These are phyloP conservation scores for Zanthoxylum bungeanum DNA, from an alignment of 345 rosid species.

Conservation along the genomic window DNA sequence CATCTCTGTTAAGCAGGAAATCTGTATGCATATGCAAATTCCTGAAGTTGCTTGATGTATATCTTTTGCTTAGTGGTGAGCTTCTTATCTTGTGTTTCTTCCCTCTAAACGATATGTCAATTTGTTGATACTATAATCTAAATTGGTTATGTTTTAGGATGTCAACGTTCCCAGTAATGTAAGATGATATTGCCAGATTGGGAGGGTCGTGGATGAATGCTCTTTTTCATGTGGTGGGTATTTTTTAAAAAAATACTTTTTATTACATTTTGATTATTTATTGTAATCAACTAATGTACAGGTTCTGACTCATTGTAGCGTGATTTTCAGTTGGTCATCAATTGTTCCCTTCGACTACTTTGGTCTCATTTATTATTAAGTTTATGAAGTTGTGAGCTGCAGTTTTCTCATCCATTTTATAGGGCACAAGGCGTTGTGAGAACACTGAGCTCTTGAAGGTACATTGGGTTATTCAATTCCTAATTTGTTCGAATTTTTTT, in stretches of 20 bases:
- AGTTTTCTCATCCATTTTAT: slow-evolving; percentile 21
- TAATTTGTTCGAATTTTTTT: background rate
- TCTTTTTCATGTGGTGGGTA: slow-evolving; percentile 19
- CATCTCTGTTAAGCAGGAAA: slow-evolving; percentile 47
- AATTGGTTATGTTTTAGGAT: slow-evolving; percentile 26
- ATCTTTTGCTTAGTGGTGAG: slow-evolving; percentile 36
- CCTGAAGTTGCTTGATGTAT: slow-evolving; percentile 38
- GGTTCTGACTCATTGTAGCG: slow-evolving; percentile 8
- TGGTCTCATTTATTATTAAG: slow-evolving; percentile 20
- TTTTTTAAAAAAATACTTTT: background rate
- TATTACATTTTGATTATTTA: background rate
- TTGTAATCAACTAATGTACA: background rate
- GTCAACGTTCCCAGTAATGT: slow-evolving; percentile 22
- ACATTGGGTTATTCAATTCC: background rate
- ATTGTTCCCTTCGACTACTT: slow-evolving; percentile 10
- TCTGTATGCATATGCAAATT: slow-evolving; percentile 52
- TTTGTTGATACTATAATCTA: background rate
- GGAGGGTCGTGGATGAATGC: slow-evolving; percentile 22
- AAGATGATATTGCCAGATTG: slow-evolving; percentile 19
- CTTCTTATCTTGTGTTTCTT: background rate
- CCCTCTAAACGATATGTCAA: background rate
- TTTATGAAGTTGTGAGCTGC: slow-evolving; percentile 31
- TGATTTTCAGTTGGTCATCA: slow-evolving; percentile 25
- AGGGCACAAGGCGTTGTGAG: slow-evolving; percentile 13
- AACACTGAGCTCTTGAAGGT: slow-evolving; percentile 36